These are phyloP conservation scores for Crithidia acanthocephali DNA, from an alignment of 208 protist genomes.

Conservation along the genomic window DNA sequence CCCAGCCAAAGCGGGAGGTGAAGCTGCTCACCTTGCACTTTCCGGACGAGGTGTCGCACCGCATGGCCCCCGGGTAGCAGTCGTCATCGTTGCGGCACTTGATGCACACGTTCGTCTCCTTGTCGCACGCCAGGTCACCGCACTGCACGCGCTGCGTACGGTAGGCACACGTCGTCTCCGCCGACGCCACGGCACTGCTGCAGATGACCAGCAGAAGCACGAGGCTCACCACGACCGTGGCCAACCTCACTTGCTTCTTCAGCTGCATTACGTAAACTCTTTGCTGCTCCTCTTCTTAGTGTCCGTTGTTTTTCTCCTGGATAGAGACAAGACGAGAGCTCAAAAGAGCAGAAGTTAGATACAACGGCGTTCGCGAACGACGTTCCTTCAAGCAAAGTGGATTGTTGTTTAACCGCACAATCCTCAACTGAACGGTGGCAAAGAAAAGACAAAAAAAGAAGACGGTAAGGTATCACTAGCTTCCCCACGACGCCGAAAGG, in stretches of 20 bases:
- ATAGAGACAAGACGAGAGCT: not conserved
- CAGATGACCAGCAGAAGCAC: slow-evolving; percentile 15
- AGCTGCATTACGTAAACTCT: not conserved
- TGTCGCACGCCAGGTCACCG: slow-evolving; percentile 61
- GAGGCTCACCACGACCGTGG: not conserved
- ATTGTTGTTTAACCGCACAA: too few relatives aligned
- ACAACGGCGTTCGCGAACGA: too few relatives aligned
- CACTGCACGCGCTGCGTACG: slow-evolving; percentile 74
- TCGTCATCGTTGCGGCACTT: slow-evolving; percentile 47
- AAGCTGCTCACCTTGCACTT: slow-evolving; percentile 55
- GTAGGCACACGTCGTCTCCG: slow-evolving; percentile 40
- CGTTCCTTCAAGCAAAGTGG: too few relatives aligned
- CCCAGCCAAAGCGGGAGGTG: slow-evolving; percentile 32
- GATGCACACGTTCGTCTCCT: slow-evolving; percentile 42
- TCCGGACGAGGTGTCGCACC: slow-evolving; percentile 38
- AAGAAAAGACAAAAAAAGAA: too few relatives aligned
- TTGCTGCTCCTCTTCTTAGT: not conserved
- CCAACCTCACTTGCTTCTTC: not conserved
- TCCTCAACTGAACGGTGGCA: too few relatives aligned
- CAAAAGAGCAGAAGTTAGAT: too few relatives aligned
- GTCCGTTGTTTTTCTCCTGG: too few relatives aligned
- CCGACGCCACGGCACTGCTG: slow-evolving; percentile 10
- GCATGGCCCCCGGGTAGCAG: slow-evolving; percentile 72
- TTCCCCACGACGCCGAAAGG: too few relatives aligned
- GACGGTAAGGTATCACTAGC: too few relatives aligned